phyloP scores from a whole-genome alignment of 208 protist species.

The Acanthamoeba royreba region DNA sequence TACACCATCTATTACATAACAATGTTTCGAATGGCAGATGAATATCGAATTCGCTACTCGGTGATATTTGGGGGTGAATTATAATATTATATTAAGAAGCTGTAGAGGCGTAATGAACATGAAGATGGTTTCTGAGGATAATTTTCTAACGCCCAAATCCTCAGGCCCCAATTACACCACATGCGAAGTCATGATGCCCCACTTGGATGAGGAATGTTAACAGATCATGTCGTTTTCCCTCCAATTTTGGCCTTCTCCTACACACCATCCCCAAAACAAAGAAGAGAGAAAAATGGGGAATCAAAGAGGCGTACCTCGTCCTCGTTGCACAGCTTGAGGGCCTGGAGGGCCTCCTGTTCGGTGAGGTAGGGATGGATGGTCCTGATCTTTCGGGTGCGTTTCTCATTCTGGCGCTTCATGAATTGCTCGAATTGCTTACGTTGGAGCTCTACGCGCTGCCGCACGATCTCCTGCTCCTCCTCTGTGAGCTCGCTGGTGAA shows the following conservation, averaged over 20 bases:
- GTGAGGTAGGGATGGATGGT: conserved; percentile 42
- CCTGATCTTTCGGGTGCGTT: conserved; percentile 5
- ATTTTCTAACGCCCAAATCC: not conserved
- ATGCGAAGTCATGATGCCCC: not conserved
- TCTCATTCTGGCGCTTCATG: conserved; percentile 34
- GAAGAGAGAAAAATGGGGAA: not conserved
- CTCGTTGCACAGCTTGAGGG: conserved; percentile 50
- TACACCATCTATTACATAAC: too few relatives aligned
- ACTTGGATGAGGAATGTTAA: not conserved
- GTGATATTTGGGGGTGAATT: too few relatives aligned
- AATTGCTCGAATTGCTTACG: conserved; percentile 50
- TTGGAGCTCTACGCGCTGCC: conserved; percentile 40
- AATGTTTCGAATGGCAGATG: too few relatives aligned
- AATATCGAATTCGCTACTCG: too few relatives aligned
- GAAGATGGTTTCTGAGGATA: not conserved
- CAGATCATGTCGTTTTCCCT: too few relatives aligned
- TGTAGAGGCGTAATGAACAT: too few relatives aligned
- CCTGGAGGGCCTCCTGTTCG: conserved; percentile 23
- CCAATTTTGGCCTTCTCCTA: too few relatives aligned
- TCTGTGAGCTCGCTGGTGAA: conserved; percentile 43
- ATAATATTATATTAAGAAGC: too few relatives aligned
- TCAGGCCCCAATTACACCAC: not conserved
- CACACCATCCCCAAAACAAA: too few relatives aligned
- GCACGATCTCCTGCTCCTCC: conserved; percentile 50
- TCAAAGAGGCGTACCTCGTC: conserved; percentile 28